Base-by-base conservation (phyloP, 129 eudicot species). In the Heracleum sosnowskyi region DNA sequence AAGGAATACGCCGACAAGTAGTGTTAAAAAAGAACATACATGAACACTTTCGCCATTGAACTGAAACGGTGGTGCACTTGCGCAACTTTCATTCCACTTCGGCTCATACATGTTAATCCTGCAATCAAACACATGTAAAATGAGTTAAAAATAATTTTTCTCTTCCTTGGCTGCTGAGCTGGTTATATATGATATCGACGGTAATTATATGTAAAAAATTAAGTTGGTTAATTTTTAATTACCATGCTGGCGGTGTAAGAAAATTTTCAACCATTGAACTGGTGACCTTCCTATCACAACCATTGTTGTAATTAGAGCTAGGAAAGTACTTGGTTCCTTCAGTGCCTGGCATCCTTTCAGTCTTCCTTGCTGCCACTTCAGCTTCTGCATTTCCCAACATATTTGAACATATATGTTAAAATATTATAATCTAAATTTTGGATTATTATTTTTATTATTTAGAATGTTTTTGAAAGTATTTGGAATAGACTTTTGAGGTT, bases 291-390 rank as follows among this genome's bases (percentile, higher is more conserved):
- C 33, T n/a, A 26, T 60, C 68, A n/a, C 12, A 60, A 10, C 15
- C 68, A 60, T n/a, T 26, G 12, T 26, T 60, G 68, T 57, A 57
- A n/a, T n/a, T 44, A 34, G 34, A 40, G 51, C 36, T 13, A 18
- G 13, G 18, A 39, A 26, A 74, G 77, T 74, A 26, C n/a, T 44
- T 10, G n/a, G 31, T 45, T 12, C 68, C 34, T n/a, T 29, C 34
- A 5, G 16, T 11, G 68, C 34, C 73, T 40, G 26, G 36, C 73
- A 53, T 76, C 49, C 64, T 36, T 2, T 57, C 71, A 57, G 40
- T 55, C 29, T 26, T 60, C n/a, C 57, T 26, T 16, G 39, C 37
- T 77, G 35, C 80, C 51, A 40, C 74, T 77, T 77, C 80, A 0
- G 72, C 80, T 10, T 37, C 80, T 55, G 66, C 28, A 35, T 41